These are phyloP conservation scores for Mortierella sp. DNA, from an alignment of 371 early-diverging fungal genomes.

Conservation along the genomic window DNA sequence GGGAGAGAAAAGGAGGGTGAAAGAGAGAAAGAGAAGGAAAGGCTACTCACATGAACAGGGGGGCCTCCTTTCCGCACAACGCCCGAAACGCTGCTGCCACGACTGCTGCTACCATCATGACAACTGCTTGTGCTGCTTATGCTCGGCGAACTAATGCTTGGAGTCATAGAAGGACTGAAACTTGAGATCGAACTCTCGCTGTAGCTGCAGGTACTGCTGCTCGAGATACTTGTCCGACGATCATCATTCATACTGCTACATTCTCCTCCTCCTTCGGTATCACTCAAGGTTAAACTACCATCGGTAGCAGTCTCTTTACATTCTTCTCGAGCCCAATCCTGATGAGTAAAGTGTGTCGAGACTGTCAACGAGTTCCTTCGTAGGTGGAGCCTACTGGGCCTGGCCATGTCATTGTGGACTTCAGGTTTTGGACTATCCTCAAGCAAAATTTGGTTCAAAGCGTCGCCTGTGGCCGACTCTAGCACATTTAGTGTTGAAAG, in stretches of 20 bases:
- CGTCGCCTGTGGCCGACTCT: neutral
- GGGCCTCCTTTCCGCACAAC: constrained; percentile 20
- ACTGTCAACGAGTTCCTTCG: constrained; percentile 11
- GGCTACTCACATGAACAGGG: constrained; percentile 18
- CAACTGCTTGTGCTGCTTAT: neutral
- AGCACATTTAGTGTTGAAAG: neutral
- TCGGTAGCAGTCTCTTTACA: constrained; percentile 20
- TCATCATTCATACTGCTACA: constrained; percentile 1
- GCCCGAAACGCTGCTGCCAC: too few relatives aligned
- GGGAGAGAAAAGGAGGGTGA: too few relatives aligned
- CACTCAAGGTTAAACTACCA: too few relatives aligned
- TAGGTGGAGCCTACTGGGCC: neutral
- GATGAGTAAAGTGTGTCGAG: constrained; percentile 6
- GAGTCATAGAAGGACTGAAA: neutral
- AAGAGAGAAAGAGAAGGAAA: too few relatives aligned
- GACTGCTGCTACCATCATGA: neutral
- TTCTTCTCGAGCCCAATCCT: constrained; percentile 1
- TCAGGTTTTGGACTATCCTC: neutral
- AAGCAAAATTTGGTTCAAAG: too few relatives aligned
- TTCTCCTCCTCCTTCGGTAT: too few relatives aligned
- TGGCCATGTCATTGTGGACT: neutral
- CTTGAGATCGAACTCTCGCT: neutral
- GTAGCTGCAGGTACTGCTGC: constrained; percentile 13
- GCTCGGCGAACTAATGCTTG: too few relatives aligned
- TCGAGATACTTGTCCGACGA: constrained; percentile 18